phyloP scores from a whole-genome alignment of 441 rosid genomes.

The Croton setiger region DNA sequence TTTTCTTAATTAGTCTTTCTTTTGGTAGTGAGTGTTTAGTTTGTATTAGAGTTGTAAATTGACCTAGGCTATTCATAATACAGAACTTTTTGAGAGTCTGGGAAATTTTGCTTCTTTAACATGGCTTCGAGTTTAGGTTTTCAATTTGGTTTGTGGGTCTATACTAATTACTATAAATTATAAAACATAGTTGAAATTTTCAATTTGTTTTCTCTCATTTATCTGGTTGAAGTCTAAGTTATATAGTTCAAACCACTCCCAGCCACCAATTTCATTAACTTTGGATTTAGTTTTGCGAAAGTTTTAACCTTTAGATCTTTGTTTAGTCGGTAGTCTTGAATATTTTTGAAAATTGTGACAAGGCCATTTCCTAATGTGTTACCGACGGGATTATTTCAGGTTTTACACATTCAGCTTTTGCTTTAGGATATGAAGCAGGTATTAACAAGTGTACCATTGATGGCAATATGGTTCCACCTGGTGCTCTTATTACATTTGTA shows the following conservation, averaged over 20 bases:
- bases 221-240: background rate
- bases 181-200: background rate
- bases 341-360: background rate
- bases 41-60: background rate
- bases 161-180: background rate
- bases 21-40: constrained; percentile 3
- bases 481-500: constrained; percentile 83
- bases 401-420: constrained; percentile 86
- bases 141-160: background rate
- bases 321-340: background rate
- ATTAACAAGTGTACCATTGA: constrained; percentile 83
- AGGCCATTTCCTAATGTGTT: constrained; percentile 11
- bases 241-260: background rate
- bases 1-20: background rate
- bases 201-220: background rate
- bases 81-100: background rate
- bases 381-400: constrained; percentile 42
- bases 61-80: background rate
- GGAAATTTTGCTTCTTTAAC: background rate
- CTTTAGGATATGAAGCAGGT: constrained; percentile 94
- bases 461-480: constrained; percentile 96
- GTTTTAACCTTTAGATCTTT: constrained; percentile 5
- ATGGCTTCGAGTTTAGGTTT: background rate
- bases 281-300: background rate
- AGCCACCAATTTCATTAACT: background rate